These are phyloP conservation scores for Fagopyrum esculentum DNA, from an alignment of 148 eudicot species.

Conservation along the genomic window DNA sequence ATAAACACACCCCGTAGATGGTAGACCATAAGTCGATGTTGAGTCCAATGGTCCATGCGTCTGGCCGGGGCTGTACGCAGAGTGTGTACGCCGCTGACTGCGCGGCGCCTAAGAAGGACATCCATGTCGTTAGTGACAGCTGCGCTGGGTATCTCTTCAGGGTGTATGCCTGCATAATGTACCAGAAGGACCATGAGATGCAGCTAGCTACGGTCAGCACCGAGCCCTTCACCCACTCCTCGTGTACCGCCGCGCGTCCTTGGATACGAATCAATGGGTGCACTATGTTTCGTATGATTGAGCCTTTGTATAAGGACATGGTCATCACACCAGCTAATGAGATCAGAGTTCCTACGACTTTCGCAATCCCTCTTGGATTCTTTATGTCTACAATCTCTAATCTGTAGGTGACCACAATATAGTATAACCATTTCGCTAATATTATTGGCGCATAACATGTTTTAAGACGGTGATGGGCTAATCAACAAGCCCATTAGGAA, in stretches of 20 bases:
- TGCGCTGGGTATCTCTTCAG: constrained; percentile 68
- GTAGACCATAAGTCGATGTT: constrained; percentile 64
- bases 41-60: constrained; percentile 60
- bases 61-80: constrained; percentile 28
- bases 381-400: constrained; percentile 44
- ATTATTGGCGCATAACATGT: too few relatives aligned
- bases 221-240: constrained; percentile 61
- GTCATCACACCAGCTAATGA: constrained; percentile 56
- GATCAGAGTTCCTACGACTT: constrained; percentile 48
- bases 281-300: constrained; percentile 29
- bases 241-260: constrained; percentile 21
- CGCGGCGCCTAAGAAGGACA: constrained; percentile 64
- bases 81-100: constrained; percentile 56
- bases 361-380: constrained; percentile 54
- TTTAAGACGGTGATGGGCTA: too few relatives aligned
- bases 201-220: constrained; percentile 54
- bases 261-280: constrained; percentile 41
- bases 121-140: constrained; percentile 63
- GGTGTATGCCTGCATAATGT: constrained; percentile 74
- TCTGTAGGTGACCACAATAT: constrained; percentile 21
- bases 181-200: constrained; percentile 61
- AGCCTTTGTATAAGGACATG: constrained; percentile 70
- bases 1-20: constrained; percentile 37
- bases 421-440: too few relatives aligned
- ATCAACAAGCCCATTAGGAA: too few relatives aligned